Conservation (phyloP, 352 stramenopile genomes). For the Thraustotheca clavata region DNA sequence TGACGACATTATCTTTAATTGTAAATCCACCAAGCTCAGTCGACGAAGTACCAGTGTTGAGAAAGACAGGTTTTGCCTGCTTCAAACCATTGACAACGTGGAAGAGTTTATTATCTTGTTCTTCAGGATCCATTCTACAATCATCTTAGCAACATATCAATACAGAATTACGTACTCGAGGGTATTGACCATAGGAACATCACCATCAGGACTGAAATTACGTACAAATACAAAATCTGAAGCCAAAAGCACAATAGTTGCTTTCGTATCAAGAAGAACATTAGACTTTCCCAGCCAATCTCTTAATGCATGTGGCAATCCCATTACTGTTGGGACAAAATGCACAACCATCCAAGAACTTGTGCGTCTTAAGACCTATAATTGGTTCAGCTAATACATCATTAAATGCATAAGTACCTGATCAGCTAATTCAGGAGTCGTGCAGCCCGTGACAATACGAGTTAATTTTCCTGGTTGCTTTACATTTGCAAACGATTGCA, state of each 20-base stretch:
- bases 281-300: conserved; percentile 65
- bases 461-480: conserved; percentile 52
- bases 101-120: conserved; percentile 36
- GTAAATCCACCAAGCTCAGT: neutral
- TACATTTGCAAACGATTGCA: conserved; percentile 50
- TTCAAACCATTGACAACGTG: conserved; percentile 67
- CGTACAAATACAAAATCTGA: conserved; percentile 68
- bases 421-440: conserved; percentile 30
- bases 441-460: conserved; percentile 59
- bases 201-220: conserved; percentile 48
- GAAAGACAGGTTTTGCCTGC: conserved; percentile 76
- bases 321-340: conserved; percentile 24
- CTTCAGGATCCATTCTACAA: conserved; percentile 35
- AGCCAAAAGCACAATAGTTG: conserved; percentile 52
- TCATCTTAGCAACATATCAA: conserved; percentile 14
- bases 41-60: conserved; percentile 34
- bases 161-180: neutral
- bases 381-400: conserved; percentile 32
- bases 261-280: conserved; percentile 38
- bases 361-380: conserved; percentile 35
- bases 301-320: conserved; percentile 44
- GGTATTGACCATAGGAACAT: conserved; percentile 40
- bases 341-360: conserved; percentile 28
- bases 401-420: conserved; percentile 28
- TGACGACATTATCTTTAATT: neutral